Base-by-base conservation (phyloP, 495 filamentous ascomycete species). In the Jackrogersella multiformis region DNA sequence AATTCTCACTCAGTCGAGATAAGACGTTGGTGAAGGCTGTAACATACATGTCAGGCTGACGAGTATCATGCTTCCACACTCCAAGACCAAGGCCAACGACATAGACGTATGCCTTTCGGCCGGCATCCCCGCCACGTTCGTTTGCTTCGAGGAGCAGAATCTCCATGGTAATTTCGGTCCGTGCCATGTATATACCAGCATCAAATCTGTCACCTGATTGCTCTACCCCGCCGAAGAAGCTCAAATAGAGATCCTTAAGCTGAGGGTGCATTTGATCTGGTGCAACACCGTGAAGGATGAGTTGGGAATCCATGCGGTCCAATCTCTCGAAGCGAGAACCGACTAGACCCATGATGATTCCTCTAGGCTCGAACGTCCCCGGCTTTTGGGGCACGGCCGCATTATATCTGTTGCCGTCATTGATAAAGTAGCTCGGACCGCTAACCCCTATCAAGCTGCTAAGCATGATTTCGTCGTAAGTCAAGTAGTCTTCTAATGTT, bases 11-110 rank as follows among this genome's bases (percentile, higher is more conserved):
- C n/a, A 64, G 46, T 10, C n/a, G 0, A 0, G 9, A 5, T 16
- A 66, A 1, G n/a, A 56, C 15, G 9, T 55, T 30, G 1, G 39
- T 9, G 39, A 74, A 77, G 28, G 77, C 71, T 18, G 69, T 21
- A 0, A 77, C 44, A 55, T 72, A 79, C 2, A 57, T 38, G 1
- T 48, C 18, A 6, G 62, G 5, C 21, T 77, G 77, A 0, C 35
- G 12, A n/a, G 1, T 1, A 12, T 44, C 7, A 8, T 39, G 18
- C 53, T 49, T 46, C 76, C 76, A 79, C 8, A 75, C 77, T 3
- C 77, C 77, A 3, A 79, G 73, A 1, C 77, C 77, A 0, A 79
- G 65, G 2, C 77, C 77, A n/a, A 79, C 75, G 1, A 78, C 54
- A 48, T 79, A 74, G 2, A 74, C 66, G 26, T 75, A 66, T 12